These are phyloP conservation scores for Picea mariana DNA, from an alignment of 83 land plant genomes.

Conservation along the genomic window DNA sequence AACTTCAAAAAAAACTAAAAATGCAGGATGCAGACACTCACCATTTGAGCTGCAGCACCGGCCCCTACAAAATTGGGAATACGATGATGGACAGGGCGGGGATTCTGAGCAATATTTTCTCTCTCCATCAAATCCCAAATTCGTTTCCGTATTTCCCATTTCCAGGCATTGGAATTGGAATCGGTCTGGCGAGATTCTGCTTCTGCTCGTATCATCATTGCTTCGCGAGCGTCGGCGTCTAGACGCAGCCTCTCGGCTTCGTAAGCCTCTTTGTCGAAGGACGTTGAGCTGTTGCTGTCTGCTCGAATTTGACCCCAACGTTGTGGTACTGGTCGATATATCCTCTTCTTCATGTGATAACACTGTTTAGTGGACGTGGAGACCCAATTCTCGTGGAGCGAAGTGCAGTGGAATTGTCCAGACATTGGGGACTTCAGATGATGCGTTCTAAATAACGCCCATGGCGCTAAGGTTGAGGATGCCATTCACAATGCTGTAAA, in stretches of 20 bases:
- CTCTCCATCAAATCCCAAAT: conserved; percentile 89
- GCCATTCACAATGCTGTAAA: too few species aligned
- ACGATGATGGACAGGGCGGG: conserved; percentile 90
- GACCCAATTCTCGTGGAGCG: too few species aligned
- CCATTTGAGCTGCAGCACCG: conserved; percentile 49
- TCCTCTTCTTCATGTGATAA: background rate
- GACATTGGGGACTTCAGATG: too few species aligned
- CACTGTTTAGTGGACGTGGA: too few species aligned
- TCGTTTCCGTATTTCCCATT: conserved; percentile 83
- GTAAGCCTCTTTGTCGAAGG: conserved; percentile 49
- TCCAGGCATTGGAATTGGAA: conserved; percentile 64
- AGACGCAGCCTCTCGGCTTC: conserved; percentile 75
- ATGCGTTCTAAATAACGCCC: too few species aligned
- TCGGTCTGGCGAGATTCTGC: conserved; percentile 3
- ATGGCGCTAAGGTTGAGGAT: too few species aligned
- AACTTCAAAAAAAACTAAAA: too few species aligned
- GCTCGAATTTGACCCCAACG: background rate
- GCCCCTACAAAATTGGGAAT: conserved; percentile 86
- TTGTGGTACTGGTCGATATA: background rate
- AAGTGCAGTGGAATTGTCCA: too few species aligned
- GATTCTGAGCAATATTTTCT: conserved; percentile 58
- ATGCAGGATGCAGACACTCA: too few species aligned
- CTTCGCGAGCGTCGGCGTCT: conserved; percentile 65
- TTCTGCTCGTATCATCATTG: conserved; percentile 51
- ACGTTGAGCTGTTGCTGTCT: background rate